A percentile compares a stretch with the other conserved stretches of the same genome.
Conservation (phyloP, 192 early-diverging fungal genomes). For the Podila epigama region DNA sequence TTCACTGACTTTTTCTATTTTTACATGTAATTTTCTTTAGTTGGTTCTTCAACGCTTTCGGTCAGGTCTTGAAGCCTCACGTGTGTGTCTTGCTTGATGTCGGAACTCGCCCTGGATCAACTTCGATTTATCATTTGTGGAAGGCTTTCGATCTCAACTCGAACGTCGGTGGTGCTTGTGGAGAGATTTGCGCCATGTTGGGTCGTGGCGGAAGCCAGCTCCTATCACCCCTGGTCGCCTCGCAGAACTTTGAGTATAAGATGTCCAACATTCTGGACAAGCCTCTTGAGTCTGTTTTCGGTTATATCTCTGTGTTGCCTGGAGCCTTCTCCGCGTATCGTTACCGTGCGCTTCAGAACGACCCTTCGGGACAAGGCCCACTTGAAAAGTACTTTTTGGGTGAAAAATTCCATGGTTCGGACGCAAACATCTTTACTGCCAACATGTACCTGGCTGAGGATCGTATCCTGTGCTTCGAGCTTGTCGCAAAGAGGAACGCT, state of each 20-base stretch:
- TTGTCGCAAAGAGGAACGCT: constrained; percentile 74
- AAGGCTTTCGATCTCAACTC: constrained; percentile 67
- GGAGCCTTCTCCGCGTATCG: constrained; percentile 89
- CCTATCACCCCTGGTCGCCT: constrained; percentile 66
- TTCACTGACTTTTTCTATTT: not conserved
- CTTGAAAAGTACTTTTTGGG: constrained; percentile 81
- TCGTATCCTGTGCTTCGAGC: constrained; percentile 86
- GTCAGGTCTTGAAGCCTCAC: constrained; percentile 62
- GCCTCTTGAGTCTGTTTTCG: constrained; percentile 82
- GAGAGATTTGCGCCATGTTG: constrained; percentile 69
- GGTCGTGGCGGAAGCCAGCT: constrained; percentile 54
- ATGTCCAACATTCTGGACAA: constrained; percentile 75
- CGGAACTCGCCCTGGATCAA: constrained; percentile 66
- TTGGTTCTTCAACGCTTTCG: constrained; percentile 77
- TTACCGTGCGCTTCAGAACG: constrained; percentile 75
- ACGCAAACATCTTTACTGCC: constrained; percentile 73
- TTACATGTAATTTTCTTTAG: constrained; percentile 11
- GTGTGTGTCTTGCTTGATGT: constrained; percentile 72
- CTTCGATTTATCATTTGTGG: constrained; percentile 74
- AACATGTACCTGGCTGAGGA: constrained; percentile 90
- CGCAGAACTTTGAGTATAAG: constrained; percentile 78
- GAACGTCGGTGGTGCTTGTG: constrained; percentile 70
- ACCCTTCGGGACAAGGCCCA: constrained; percentile 64
- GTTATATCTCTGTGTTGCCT: constrained; percentile 88
- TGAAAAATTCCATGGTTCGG: constrained; percentile 61